Evolutionary conservation across 164 flowering plant genomes (phyloP).

Genomic region (Malania oleifera): DNA sequence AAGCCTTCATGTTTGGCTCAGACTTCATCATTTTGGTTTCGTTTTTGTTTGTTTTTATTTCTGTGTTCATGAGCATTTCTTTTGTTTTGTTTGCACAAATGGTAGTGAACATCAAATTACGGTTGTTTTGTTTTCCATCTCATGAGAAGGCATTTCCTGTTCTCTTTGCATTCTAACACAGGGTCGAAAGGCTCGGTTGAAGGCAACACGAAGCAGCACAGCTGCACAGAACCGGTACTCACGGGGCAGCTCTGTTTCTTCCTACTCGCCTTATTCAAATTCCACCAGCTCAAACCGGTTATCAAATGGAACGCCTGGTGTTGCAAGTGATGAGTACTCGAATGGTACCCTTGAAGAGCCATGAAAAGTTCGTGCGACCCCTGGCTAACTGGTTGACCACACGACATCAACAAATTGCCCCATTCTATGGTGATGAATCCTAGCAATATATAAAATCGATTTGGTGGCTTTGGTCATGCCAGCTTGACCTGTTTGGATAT

Average conservation of each 20-base stretch:
- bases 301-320: conserved; percentile 52
- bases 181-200: conserved; percentile 90
- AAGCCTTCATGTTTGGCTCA: background rate
- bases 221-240: conserved; percentile 64
- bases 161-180: conserved; percentile 24
- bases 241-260: conserved; percentile 57
- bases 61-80: no score
- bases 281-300: conserved; percentile 38
- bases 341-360: conserved; percentile 54
- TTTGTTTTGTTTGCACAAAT: no score
- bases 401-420: no score
- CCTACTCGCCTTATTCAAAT: conserved; percentile 51
- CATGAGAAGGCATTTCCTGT: background rate
- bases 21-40: background rate
- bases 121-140: no score
- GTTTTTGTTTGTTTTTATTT: background rate
- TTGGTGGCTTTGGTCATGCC: no score
- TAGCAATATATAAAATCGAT: no score
- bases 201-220: conserved; percentile 75
- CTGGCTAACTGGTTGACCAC: background rate
- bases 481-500: no score
- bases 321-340: conserved; percentile 53
- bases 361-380: conserved; percentile 9
- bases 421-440: no score
- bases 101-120: no score